Percentiles rank a stretch among this genome's conserved stretches.
These are phyloP conservation scores for Halophytophthora batemanensis DNA, from an alignment of 352 stramenopile genomes.

Conservation along the genomic window DNA sequence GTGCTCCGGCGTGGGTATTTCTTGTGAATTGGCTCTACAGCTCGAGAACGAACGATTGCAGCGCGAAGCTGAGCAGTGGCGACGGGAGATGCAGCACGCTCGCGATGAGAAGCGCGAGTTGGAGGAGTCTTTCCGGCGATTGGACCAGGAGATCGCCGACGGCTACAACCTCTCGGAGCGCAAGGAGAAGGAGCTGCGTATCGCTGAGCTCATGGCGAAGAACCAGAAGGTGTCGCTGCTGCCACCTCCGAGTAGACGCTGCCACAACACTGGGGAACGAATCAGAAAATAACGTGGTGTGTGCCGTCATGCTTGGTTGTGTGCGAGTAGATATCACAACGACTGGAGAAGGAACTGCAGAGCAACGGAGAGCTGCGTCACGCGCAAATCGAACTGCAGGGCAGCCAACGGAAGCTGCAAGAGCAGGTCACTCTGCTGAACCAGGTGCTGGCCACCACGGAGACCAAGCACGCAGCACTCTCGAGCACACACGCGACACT, in stretches of 20 bases:
- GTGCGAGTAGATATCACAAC: constrained; percentile 36
- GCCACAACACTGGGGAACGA: too few species aligned
- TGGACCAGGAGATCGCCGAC: constrained; percentile 51
- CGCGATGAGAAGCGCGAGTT: constrained; percentile 41
- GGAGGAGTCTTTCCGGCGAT: constrained; percentile 43
- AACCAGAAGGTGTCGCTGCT: constrained; percentile 41
- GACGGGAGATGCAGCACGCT: constrained; percentile 34
- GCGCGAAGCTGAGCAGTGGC: constrained; percentile 26
- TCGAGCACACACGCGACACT: constrained; percentile 26
- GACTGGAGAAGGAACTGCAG: constrained; percentile 53
- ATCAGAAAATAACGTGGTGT: too few species aligned
- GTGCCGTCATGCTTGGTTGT: not conserved
- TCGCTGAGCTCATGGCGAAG: constrained; percentile 54
- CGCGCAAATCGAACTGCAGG: constrained; percentile 28
- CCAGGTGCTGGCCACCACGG: constrained; percentile 30
- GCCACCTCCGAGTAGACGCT: not conserved
- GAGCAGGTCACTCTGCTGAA: constrained; percentile 40
- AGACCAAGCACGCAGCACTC: constrained; percentile 37
- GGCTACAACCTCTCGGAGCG: constrained; percentile 55
- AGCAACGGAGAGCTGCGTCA: constrained; percentile 29
- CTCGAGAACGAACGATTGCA: constrained; percentile 24
- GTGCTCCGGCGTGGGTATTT: too few species aligned
- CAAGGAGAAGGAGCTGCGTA: constrained; percentile 63
- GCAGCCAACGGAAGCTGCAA: constrained; percentile 20
- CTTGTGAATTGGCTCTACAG: not conserved